These are phyloP conservation scores for Acacia concinna DNA, from an alignment of 331 rosid species.

Conservation along the genomic window DNA sequence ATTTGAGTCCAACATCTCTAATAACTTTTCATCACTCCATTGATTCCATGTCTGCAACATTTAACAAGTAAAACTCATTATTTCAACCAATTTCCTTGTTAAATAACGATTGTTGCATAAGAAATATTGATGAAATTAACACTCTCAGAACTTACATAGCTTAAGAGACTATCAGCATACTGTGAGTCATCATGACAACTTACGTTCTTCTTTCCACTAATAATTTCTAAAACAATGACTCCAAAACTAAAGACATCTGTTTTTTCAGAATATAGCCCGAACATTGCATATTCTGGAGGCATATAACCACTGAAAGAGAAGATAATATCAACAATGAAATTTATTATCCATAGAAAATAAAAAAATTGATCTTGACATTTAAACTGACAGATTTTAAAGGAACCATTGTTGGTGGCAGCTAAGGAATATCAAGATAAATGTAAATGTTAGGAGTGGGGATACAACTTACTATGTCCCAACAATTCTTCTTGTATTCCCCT, in stretches of 20 bases:
- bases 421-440: neutral
- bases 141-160: neutral
- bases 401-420: neutral
- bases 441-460: neutral
- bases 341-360: neutral
- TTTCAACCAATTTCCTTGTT: neutral
- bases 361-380: neutral
- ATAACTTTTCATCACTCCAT: neutral
- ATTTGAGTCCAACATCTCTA: neutral
- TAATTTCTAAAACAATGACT: neutral
- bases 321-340: neutral
- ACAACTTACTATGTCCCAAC: neutral
- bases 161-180: neutral
- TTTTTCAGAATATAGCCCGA: neutral
- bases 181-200: neutral
- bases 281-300: slow-evolving; percentile 1
- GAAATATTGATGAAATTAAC: neutral
- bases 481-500: neutral
- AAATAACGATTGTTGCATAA: neutral
- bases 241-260: neutral
- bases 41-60: neutral
- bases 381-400: neutral
- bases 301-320: neutral
- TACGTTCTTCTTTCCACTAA: neutral
- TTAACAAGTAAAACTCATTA: neutral